Evolutionary conservation across 1,284 basidiomycete species (phyloP).

Genomic region (Ceratobasidium sp.): DNA sequence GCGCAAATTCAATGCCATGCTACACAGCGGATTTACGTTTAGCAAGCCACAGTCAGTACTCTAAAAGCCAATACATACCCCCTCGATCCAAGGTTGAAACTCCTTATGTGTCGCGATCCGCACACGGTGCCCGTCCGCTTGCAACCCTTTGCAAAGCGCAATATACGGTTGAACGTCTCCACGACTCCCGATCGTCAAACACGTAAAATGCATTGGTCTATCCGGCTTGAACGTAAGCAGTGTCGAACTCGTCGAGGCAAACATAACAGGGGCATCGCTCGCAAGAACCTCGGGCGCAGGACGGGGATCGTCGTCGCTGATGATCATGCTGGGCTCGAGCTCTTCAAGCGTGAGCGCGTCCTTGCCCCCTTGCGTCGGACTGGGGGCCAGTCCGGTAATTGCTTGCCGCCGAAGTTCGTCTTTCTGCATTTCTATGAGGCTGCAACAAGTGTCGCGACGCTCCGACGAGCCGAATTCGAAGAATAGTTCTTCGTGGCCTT

Average conservation of each 20-base stretch:
- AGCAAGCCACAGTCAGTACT: not conserved
- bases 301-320: conserved; percentile 54
- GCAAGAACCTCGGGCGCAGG: conserved; percentile 69
- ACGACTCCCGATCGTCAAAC: conserved; percentile 93
- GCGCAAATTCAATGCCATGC: conserved; percentile 93
- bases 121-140: conserved; percentile 86
- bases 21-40: conserved; percentile 51
- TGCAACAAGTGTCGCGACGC: conserved; percentile 79
- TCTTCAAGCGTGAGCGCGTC: conserved; percentile 80
- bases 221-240: conserved; percentile 94
- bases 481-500: conserved; percentile 96
- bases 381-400: conserved; percentile 56
- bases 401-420: conserved; percentile 71
- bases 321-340: conserved; percentile 64
- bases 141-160: conserved; percentile 89
- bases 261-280: conserved; percentile 83
- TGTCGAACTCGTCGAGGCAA: conserved; percentile 90
- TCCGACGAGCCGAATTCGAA: conserved; percentile 88
- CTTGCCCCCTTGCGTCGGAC: conserved; percentile 62
- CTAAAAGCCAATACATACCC: conserved; percentile 63
- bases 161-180: conserved; percentile 97
- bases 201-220: conserved; percentile 85
- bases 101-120: conserved; percentile 94
- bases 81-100: conserved; percentile 94
- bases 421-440: conserved; percentile 80